A percentile compares a stretch with the other conserved stretches of the same genome.
Conservation (phyloP, 2,329 filamentous ascomycete genomes). For the Ophiostoma ulmi region DNA sequence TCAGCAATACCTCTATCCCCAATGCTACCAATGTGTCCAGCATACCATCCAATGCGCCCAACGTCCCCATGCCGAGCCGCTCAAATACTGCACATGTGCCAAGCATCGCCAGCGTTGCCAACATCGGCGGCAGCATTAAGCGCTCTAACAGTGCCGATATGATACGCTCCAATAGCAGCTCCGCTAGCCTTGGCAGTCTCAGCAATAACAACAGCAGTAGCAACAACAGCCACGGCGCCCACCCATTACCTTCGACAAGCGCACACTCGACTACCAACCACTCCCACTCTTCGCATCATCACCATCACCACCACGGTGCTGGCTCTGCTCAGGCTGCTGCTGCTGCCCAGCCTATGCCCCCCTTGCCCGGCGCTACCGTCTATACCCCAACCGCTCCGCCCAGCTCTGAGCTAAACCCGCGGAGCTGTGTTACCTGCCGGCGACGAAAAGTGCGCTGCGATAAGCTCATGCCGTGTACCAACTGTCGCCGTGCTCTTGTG, state of each 20-base stretch:
- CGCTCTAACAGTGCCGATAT: slow-evolving; percentile 15
- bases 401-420: slow-evolving; percentile 35
- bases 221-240: background rate
- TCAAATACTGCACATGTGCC: slow-evolving; percentile 6
- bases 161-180: slow-evolving; percentile 3
- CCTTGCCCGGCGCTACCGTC: slow-evolving; percentile 30
- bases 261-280: slow-evolving; percentile 12
- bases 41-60: background rate
- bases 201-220: background rate
- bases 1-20: background rate
- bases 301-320: slow-evolving; percentile 22
- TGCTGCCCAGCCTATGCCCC: slow-evolving; percentile 26
- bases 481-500: slow-evolving; percentile 50
- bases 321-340: slow-evolving; percentile 19
- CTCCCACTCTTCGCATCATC: slow-evolving; percentile 16
- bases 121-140: background rate
- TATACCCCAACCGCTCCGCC: slow-evolving; percentile 30
- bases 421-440: slow-evolving; percentile 49
- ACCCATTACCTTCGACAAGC: slow-evolving; percentile 13
- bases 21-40: background rate
- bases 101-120: slow-evolving; percentile 9
- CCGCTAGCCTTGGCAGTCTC: background rate
- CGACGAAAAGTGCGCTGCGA: slow-evolving; percentile 55
- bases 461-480: slow-evolving; percentile 52
- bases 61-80: background rate